A percentile compares a stretch with the other conserved stretches of the same genome.
phyloP scores from a whole-genome alignment of 1,139 yeast species.

The Blastobotrys aristatus region DNA sequence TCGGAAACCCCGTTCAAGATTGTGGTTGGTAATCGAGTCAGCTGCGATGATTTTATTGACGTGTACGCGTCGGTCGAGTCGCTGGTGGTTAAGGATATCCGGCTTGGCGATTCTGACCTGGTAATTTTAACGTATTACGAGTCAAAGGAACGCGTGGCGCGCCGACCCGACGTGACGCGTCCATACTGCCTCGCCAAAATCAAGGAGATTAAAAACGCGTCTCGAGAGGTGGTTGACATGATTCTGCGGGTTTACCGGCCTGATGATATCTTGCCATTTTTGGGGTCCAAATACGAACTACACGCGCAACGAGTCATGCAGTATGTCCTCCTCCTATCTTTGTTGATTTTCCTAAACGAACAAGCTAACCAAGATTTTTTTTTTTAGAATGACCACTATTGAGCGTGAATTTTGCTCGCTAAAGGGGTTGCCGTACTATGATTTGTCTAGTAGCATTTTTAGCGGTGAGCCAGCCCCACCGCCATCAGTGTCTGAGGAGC shows the following conservation, averaged over 20 bases:
- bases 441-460: constrained; percentile 59
- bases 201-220: constrained; percentile 54
- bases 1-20: constrained; percentile 66
- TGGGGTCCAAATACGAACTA: constrained; percentile 61
- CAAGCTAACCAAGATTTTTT: background rate
- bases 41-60: constrained; percentile 84
- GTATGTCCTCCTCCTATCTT: no score
- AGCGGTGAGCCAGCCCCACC: constrained; percentile 57
- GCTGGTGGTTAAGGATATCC: constrained; percentile 46
- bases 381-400: constrained; percentile 71
- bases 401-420: constrained; percentile 90
- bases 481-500: constrained; percentile 38
- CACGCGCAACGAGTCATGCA: constrained; percentile 72
- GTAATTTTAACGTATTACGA: constrained; percentile 53
- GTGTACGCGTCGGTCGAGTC: constrained; percentile 72
- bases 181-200: constrained; percentile 73
- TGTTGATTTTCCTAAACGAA: background rate
- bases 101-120: constrained; percentile 70
- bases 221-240: constrained; percentile 65
- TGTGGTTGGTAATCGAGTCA: constrained; percentile 70
- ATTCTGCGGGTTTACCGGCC: constrained; percentile 61
- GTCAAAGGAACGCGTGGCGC: constrained; percentile 32
- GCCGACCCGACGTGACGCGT: constrained; percentile 18
- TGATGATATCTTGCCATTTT: constrained; percentile 46
- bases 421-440: constrained; percentile 76